Evolutionary conservation across 129 eudicot genomes (phyloP), one percentile per base, ranked within the genome.

Genomic region (Helichrysum umbraculigerum): DNA sequence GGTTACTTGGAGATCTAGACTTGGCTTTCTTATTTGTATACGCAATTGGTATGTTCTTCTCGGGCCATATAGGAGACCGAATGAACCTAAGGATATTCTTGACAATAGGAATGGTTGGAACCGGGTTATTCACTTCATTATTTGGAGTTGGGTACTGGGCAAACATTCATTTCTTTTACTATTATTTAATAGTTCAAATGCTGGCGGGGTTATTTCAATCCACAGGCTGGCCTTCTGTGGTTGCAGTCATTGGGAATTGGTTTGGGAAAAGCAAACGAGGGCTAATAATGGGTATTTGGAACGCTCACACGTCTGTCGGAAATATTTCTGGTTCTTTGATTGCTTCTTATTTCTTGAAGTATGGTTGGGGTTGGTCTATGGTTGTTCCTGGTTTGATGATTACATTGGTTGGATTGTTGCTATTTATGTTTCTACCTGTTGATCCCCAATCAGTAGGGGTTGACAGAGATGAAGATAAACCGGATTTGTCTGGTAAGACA

Each of bases 281-380:
- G 52, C 90, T 95, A 37, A 85, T 95, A 66, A 95, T 95, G 99
- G 99, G 99, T 6, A 81, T 95, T 0, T 95, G 99, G 99, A 91
- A 95, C 39, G 93, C 97, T 51, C 97, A 95, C 72, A 91, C 99
- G 0, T 89, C 99, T 0, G 66, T 95, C 0, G 99, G 99, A 68
- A 95, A 95, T 79, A 91, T 95, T 21, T 61, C 88, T 3, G 99
- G 99, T 29, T 91, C 97, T 28, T 84, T 95, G 71, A 80, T 95
- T 28, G 99, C 97, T 69, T 95, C 99, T 1, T 50, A 75, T 21
- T 74, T 95, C 76, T 86, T 95, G 81, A 90, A 83, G 81, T 86
- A 87, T 69, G 99, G 97, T 39, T 95, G 99, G 99, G 99, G 99
- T 66, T 95, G 99, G 99, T 95, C 97, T 7, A 78, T 87, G 93